Evolutionary conservation across 306 rosid species (phyloP), one percentile per base, ranked within the genome.

Genomic region (Dryas drummondii): DNA sequence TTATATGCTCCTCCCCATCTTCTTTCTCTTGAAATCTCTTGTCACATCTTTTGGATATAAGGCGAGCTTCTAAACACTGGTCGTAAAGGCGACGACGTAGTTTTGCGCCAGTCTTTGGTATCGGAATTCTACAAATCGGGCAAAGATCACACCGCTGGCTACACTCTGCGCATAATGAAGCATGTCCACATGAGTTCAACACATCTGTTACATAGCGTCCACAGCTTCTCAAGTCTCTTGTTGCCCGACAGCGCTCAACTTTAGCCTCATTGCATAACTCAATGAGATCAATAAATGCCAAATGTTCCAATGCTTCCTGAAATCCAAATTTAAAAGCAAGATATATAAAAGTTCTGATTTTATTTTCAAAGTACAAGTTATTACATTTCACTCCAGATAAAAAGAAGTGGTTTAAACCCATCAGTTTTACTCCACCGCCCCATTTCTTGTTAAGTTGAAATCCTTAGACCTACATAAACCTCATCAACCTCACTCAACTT

Each of bases 211-310:
- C 99, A 71, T 72, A 77, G 54, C 97, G 96, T 40, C 97, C 98
- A 80, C 99, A 96, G 76, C 98, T 96, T 81, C 99, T 89, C 87
- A 96, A 85, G 85, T 96, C 99, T 80, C 99, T 86, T 17, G 98
- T 92, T 52, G 99, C 99, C 42, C 99, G 92, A 82, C 99, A 96
- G 51, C 76, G 84, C 84, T 96, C 99, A 66, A 96, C 88, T 86
- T 89, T 96, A 54, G 99, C 96, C 82, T 96, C 97, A 76, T 92
- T 91, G 74, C 99, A 92, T 82, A 96, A 81, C 60, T 92, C 96
- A 81, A 83, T 84, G 56, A 90, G 89, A 83, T 96, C 94, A 80
- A 90, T 84, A 10, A 97, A 81, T 71, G 99, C 99, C 85, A 96
- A 82, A 80, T 82, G 93, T 79, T 82, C 93, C 87, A 96, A 79